Evolutionary conservation across 208 protist genomes (phyloP).

Genomic region (Leptomonas seymouri): DNA sequence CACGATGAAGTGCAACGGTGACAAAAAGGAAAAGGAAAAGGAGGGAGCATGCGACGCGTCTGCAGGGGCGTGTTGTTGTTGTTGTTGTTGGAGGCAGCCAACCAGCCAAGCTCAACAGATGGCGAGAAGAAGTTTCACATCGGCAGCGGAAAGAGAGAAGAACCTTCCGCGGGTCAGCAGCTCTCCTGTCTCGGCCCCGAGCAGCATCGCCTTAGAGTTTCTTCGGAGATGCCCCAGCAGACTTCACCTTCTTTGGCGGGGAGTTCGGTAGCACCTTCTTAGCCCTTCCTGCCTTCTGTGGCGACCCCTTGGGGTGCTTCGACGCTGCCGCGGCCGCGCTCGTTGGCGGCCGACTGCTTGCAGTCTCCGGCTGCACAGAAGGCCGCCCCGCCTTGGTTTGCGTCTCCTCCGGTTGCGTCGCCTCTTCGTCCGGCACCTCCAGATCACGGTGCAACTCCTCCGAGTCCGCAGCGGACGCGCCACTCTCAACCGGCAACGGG

Average conservation of each 20-base stretch:
- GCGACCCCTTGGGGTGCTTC: not conserved
- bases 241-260: not conserved
- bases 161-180: not conserved
- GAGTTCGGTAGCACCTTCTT: not conserved
- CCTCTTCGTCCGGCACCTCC: constrained; percentile 7
- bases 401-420: not conserved
- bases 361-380: not conserved
- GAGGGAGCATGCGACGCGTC: too few relatives aligned
- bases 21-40: too few relatives aligned
- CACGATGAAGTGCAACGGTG: too few relatives aligned
- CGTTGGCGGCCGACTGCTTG: not conserved
- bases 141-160: not conserved
- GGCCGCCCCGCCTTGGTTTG: not conserved
- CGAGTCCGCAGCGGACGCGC: not conserved
- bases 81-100: too few relatives aligned
- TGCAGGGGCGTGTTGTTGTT: too few relatives aligned
- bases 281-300: not conserved
- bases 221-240: not conserved
- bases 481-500: not conserved
- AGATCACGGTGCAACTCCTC: constrained; percentile 7
- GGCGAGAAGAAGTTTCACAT: not conserved
- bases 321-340: not conserved
- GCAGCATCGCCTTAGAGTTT: not conserved
- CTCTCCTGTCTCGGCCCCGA: not conserved
- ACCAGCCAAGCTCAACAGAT: too few relatives aligned